Evolutionary conservation across 2,329 filamentous ascomycete genomes (phyloP).

Genomic region (Fusarium oligoseptatum): DNA sequence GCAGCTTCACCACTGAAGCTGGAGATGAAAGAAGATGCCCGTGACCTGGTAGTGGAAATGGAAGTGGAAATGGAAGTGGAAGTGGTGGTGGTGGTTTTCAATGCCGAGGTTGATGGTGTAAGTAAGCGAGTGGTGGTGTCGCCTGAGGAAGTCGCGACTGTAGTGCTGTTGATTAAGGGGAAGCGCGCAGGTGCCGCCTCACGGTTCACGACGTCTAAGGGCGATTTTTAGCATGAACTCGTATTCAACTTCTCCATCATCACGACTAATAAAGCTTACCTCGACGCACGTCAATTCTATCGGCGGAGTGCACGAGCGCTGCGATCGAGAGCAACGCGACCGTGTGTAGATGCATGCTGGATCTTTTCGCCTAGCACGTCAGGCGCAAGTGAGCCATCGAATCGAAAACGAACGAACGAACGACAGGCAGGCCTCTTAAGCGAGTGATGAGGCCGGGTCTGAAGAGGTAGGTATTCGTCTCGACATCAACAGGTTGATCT

Average conservation of each 20-base stretch:
- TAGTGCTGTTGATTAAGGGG: slow-evolving; percentile 30
- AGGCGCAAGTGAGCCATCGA: slow-evolving; percentile 22
- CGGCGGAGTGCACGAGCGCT: slow-evolving; percentile 29
- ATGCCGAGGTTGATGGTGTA: slow-evolving; percentile 4
- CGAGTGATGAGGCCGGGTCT: slow-evolving; percentile 34
- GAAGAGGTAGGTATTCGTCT: background rate
- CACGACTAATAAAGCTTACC: slow-evolving; percentile 24
- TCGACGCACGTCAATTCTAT: slow-evolving; percentile 32
- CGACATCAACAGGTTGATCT: slow-evolving; percentile 12
- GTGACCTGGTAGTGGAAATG: background rate
- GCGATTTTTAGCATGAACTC: slow-evolving; percentile 14
- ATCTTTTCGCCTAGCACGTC: slow-evolving; percentile 5
- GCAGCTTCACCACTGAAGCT: background rate
- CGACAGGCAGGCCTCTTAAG: slow-evolving; percentile 23
- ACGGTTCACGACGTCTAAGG: slow-evolving; percentile 21
- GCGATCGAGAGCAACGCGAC: slow-evolving; percentile 35
- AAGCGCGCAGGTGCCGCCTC: slow-evolving; percentile 22
- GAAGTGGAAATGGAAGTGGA: too few relatives aligned
- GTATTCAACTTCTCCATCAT: background rate
- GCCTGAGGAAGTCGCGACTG: slow-evolving; percentile 17
- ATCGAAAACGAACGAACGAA: slow-evolving; percentile 1
- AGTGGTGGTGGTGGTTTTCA: background rate
- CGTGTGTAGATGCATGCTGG: slow-evolving; percentile 38
- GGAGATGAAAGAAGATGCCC: background rate
- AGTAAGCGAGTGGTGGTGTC: slow-evolving; percentile 28